Conservation (phyloP, 805 yeast genomes). For the Ogataea siamensis region DNA sequence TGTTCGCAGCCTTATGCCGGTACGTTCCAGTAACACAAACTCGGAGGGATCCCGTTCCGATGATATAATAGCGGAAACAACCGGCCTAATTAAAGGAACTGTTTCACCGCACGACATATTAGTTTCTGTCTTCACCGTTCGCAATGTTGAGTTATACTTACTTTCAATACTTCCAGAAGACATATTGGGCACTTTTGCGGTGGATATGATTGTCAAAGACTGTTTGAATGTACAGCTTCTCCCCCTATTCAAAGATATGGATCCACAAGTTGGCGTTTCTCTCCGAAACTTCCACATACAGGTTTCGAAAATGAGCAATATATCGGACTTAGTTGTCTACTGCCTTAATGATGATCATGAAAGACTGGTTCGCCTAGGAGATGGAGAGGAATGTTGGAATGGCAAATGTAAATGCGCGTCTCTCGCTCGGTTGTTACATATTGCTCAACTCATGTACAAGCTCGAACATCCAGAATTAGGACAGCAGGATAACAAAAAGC, state of each 20-base stretch:
- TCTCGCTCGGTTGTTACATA: conserved; percentile 39
- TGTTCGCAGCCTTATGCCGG: conserved; percentile 29
- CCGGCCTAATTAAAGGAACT: conserved; percentile 53
- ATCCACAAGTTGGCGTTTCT: conserved; percentile 70
- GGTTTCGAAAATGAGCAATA: conserved; percentile 70
- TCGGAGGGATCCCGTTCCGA: conserved; percentile 32
- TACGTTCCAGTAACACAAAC: conserved; percentile 31
- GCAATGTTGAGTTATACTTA: conserved; percentile 29
- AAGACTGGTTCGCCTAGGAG: conserved; percentile 15
- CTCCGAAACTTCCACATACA: conserved; percentile 85
- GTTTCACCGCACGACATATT: conserved; percentile 55
- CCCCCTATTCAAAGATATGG: conserved; percentile 57
- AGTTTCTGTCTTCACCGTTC: conserved; percentile 38
- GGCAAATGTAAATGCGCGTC: conserved; percentile 38
- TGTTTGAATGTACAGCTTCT: conserved; percentile 41
- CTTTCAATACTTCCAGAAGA: conserved; percentile 27
- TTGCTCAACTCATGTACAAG: conserved; percentile 40
- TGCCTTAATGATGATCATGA: conserved; percentile 47
- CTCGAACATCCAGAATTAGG: conserved; percentile 27
- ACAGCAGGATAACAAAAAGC: conserved; percentile 11
- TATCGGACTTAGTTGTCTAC: conserved; percentile 78
- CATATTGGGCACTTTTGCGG: conserved; percentile 22
- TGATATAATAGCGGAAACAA: conserved; percentile 35
- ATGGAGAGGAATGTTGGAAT: conserved; percentile 15
- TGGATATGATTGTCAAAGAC: conserved; percentile 39